These are phyloP conservation scores for Sporothrix phasma DNA, from an alignment of 2,329 filamentous ascomycete species.

Conservation along the genomic window DNA sequence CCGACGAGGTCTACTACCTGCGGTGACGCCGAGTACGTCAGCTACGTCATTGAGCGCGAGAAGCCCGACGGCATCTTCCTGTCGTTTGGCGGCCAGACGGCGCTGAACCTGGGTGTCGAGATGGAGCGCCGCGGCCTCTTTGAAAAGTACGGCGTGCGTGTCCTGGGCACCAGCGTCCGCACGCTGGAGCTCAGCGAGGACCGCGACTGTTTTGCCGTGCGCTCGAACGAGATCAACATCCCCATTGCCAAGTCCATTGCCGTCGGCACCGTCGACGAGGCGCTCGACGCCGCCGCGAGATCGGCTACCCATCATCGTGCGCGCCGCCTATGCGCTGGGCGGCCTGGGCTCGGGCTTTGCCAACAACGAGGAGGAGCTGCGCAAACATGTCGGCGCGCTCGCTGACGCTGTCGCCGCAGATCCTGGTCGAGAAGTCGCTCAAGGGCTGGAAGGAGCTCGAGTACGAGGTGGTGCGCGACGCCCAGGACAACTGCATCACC, in stretches of 20 bases:
- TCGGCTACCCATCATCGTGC: conserved; percentile 96
- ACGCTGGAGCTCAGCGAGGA: conserved; percentile 93
- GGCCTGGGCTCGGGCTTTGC: conserved; percentile 95
- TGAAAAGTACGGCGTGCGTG: conserved; percentile 89
- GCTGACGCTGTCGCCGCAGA: conserved; percentile 87
- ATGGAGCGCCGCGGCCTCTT: conserved; percentile 96
- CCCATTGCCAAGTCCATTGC: conserved; percentile 95
- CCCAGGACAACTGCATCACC: conserved; percentile 96
- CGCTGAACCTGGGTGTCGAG: conserved; percentile 89
- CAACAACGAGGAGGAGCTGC: conserved; percentile 84
- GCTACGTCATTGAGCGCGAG: conserved; percentile 94
- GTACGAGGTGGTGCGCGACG: conserved; percentile 96
- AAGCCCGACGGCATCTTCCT: conserved; percentile 94
- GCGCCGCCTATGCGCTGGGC: conserved; percentile 91
- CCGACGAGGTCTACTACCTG: conserved; percentile 99
- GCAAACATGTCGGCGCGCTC: conserved; percentile 88
- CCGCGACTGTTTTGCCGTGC: conserved; percentile 92
- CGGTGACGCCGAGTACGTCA: conserved; percentile 94
- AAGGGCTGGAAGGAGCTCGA: conserved; percentile 99
- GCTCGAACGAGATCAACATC: conserved; percentile 91
- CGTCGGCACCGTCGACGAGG: conserved; percentile 83
- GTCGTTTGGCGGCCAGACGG: conserved; percentile 94
- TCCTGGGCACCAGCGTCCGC: conserved; percentile 88
- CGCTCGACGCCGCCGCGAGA: conserved; percentile 74
- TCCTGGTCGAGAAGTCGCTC: conserved; percentile 94